These are phyloP conservation scores for Cladosporium oxysporum DNA, from an alignment of 2,329 filamentous ascomycete species.

Conservation along the genomic window DNA sequence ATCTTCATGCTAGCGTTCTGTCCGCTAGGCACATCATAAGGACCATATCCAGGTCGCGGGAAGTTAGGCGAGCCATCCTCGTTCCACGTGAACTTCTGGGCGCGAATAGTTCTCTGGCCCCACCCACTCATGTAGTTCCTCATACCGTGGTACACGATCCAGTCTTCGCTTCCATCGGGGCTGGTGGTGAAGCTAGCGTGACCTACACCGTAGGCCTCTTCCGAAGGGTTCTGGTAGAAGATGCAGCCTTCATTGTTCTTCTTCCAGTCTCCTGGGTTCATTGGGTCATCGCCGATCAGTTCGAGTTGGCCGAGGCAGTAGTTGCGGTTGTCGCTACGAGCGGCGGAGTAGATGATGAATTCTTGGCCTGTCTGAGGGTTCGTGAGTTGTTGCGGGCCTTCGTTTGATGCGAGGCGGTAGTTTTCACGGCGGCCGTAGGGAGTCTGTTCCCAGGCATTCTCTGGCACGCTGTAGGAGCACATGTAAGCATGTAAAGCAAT, in stretches of 20 bases:
- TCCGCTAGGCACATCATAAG: conserved; percentile 45
- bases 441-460: conserved; percentile 54
- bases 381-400: conserved; percentile 53
- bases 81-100: conserved; percentile 53
- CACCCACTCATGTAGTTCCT: conserved; percentile 49
- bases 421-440: conserved; percentile 51
- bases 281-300: conserved; percentile 51
- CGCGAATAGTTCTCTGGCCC: conserved; percentile 50
- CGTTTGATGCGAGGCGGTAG: conserved; percentile 51
- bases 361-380: conserved; percentile 50
- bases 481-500: not conserved
- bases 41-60: conserved; percentile 52
- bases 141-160: conserved; percentile 59
- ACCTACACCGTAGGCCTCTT: conserved; percentile 51
- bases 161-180: conserved; percentile 50
- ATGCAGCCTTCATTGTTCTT: conserved; percentile 51
- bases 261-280: conserved; percentile 51
- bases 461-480: conserved; percentile 39
- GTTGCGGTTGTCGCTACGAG: conserved; percentile 54
- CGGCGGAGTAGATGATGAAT: conserved; percentile 54
- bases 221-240: conserved; percentile 52
- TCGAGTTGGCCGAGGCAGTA: conserved; percentile 56
- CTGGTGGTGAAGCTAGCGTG: conserved; percentile 54
- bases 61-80: conserved; percentile 50
- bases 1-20: conserved; percentile 46